These are phyloP conservation scores for Pseudodiploospora longispora DNA, from an alignment of 2,329 filamentous ascomycete genomes.

Conservation along the genomic window DNA sequence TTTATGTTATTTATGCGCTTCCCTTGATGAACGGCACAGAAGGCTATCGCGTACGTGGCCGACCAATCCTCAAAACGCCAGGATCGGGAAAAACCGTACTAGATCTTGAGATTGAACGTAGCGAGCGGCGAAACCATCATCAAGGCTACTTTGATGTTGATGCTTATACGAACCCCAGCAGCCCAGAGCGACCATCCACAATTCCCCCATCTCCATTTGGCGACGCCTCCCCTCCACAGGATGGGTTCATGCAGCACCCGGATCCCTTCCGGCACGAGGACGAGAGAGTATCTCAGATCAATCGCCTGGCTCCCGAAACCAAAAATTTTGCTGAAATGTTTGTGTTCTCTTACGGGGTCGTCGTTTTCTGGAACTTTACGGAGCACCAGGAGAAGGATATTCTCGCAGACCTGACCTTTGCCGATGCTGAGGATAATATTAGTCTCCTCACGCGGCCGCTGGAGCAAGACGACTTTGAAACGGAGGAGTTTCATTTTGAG, in stretches of 20 bases:
- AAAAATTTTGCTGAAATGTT: constrained; percentile 91
- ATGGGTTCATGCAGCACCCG: constrained; percentile 17
- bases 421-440: constrained; percentile 53
- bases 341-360: constrained; percentile 93
- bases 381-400: constrained; percentile 95
- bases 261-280: constrained; percentile 24
- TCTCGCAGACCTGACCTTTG: constrained; percentile 88
- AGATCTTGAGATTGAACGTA: constrained; percentile 92
- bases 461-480: constrained; percentile 88
- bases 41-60: constrained; percentile 81
- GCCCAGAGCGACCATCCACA: constrained; percentile 22
- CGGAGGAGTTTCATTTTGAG: constrained; percentile 96
- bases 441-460: constrained; percentile 72
- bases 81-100: constrained; percentile 82
- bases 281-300: constrained; percentile 40
- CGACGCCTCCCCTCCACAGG: constrained; percentile 20
- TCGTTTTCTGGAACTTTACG: constrained; percentile 98
- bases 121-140: constrained; percentile 79
- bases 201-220: constrained; percentile 20
- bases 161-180: constrained; percentile 35
- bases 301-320: constrained; percentile 59
- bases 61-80: constrained; percentile 84
- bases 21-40: constrained; percentile 79
- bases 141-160: constrained; percentile 85
- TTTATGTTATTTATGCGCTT: constrained; percentile 92